phyloP scores from a whole-genome alignment of 164 flowering plant genomes.

The Berberis thunbergii region DNA sequence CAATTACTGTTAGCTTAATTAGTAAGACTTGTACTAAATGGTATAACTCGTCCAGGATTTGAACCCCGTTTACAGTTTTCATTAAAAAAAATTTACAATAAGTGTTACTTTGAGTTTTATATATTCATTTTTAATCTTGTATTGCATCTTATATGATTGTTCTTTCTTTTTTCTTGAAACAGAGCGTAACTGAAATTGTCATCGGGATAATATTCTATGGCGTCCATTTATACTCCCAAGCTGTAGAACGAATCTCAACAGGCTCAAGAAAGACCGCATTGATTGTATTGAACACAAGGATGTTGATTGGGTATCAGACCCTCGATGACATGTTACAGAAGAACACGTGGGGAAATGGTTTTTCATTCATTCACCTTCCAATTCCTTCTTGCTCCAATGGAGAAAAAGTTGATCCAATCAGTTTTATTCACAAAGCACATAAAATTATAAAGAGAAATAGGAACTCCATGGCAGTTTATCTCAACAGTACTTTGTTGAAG shows the following conservation, averaged over 20 bases:
- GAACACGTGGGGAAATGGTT: slow-evolving; percentile 12
- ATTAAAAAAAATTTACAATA: background rate
- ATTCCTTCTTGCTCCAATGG: slow-evolving; percentile 2
- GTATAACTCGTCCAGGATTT: background rate
- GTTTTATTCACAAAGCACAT: slow-evolving; percentile 6
- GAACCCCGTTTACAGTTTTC: background rate
- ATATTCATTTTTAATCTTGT: background rate
- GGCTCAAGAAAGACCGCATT: slow-evolving; percentile 6
- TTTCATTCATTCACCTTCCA: slow-evolving; percentile 12
- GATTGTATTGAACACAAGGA: slow-evolving; percentile 14
- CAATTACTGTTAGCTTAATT: background rate
- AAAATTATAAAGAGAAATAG: slow-evolving; percentile 9
- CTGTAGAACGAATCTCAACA: background rate
- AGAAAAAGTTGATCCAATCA: slow-evolving; percentile 8
- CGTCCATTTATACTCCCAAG: slow-evolving; percentile 7
- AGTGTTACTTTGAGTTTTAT: background rate
- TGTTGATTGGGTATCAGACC: slow-evolving; percentile 10
- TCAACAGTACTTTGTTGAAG: slow-evolving; percentile 6
- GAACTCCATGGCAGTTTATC: slow-evolving; percentile 9
- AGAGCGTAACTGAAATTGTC: slow-evolving; percentile 14
- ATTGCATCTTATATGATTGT: no score
- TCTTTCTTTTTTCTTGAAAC: background rate
- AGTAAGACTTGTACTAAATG: background rate
- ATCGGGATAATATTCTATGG: slow-evolving; percentile 10
- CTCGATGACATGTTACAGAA: slow-evolving; percentile 13